These are phyloP conservation scores for Paxillus rubicundulus DNA, from an alignment of 768 basidiomycete genomes.

Conservation along the genomic window DNA sequence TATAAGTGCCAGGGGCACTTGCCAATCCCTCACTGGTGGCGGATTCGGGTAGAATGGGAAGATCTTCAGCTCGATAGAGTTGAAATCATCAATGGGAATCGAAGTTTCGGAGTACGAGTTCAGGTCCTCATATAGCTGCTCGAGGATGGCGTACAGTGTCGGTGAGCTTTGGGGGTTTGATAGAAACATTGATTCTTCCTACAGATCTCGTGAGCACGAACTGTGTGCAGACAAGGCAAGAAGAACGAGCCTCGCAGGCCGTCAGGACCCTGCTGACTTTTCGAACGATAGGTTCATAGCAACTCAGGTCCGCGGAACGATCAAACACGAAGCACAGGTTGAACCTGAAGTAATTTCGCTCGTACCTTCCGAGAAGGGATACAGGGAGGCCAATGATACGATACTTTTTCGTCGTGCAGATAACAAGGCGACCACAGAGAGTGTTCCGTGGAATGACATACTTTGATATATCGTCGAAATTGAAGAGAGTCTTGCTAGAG, in stretches of 20 bases:
- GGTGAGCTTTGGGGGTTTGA: constrained; percentile 68
- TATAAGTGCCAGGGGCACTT: constrained; percentile 89
- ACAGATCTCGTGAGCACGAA: constrained; percentile 5
- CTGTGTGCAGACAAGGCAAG: neutral
- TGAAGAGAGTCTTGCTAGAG: constrained; percentile 62
- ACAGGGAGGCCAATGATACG: constrained; percentile 93
- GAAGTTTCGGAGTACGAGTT: constrained; percentile 98
- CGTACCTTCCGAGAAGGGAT: constrained; percentile 70
- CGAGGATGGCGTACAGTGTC: constrained; percentile 78
- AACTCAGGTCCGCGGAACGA: constrained; percentile 84
- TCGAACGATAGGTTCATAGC: constrained; percentile 93
- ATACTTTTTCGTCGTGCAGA: constrained; percentile 75
- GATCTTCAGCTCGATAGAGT: constrained; percentile 92
- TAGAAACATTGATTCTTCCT: constrained; percentile 90
- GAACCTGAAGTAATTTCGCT: constrained; percentile 86
- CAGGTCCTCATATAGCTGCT: constrained; percentile 95
- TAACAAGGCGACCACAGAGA: constrained; percentile 86
- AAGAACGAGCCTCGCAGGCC: constrained; percentile 74
- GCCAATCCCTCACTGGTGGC: constrained; percentile 86
- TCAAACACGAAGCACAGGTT: constrained; percentile 98
- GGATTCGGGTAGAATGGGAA: constrained; percentile 98
- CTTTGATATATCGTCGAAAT: constrained; percentile 88
- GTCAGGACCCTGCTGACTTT: constrained; percentile 90
- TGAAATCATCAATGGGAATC: constrained; percentile 86
- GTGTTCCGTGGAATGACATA: constrained; percentile 89